Base-by-base conservation (phyloP, 139 green algal species). In the Ostreobium quekettii region DNA sequence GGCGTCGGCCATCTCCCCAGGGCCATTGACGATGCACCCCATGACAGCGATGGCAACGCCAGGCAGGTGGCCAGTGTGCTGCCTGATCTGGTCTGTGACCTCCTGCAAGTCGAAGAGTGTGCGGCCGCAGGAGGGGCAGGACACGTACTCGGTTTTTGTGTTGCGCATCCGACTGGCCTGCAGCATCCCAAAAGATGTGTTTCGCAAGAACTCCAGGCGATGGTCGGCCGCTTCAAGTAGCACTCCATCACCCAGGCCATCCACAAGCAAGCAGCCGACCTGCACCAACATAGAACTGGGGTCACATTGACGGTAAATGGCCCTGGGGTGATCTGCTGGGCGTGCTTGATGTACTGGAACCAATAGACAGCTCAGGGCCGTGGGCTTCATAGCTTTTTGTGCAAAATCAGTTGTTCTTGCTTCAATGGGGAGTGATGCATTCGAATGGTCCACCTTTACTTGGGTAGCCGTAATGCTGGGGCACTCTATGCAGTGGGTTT, bases 61-160 rank as follows among this genome's bases (percentile, higher is more conserved):
- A 6, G 93, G 94, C 53, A 99, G 80, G 80, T 99, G 94, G 36
- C 92, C 92, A 3, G 94, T 99, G 36, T 80, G 78, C n/a, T 68
- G 36, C 8, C 85, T 76, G 81, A 99, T 99, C 73, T 91, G 79
- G 4, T 95, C 93, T 1, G 94, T 99, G 8, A 99, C 88, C 78
- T 98, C 93, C 75, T 99, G 93, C 59, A 99, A 81, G 81, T 98
- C 90, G 74, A 99, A 99, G 3, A 99, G 87, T 28, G 94, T 99
- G 66, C 94, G 86, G 28, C 94, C 94, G 78, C 94, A 99, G 0
- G 83, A 94, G 26, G 94, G 94, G 85, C 94, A 99, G 19, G 80
- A 92, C 35, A 99, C 93, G 70, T 95, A 99, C 74, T 99, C 94
- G 8, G 94, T 99, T 84, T 99, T 99, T 62, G 81, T 96, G 86